phyloP scores from a whole-genome alignment of 2,329 filamentous ascomycete species.

The Pseudogymnoascus destructans region DNA sequence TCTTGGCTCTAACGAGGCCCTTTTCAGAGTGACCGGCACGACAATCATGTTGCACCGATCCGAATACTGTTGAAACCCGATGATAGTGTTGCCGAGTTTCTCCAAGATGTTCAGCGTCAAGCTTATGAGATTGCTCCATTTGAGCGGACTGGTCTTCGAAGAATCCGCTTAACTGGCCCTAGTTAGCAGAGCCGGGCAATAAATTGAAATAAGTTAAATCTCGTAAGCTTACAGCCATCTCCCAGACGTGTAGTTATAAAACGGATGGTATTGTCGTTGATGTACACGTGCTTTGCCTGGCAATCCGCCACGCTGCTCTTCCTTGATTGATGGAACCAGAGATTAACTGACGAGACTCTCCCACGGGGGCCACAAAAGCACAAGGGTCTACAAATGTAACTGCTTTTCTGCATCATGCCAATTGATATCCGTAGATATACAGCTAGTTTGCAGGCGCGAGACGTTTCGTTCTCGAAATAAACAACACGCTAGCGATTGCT shows the following conservation, averaged over 20 bases:
- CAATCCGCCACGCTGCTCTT: conserved; percentile 13
- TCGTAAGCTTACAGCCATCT: conserved; percentile 21
- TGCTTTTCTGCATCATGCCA: conserved; percentile 13
- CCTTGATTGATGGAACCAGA: conserved; percentile 5
- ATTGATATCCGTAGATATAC: not conserved
- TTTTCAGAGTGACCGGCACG: not conserved
- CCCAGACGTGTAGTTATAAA: conserved; percentile 22
- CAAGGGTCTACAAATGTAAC: conserved; percentile 10
- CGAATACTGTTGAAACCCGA: not conserved
- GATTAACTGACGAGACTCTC: conserved; percentile 4
- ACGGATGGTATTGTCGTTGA: conserved; percentile 17
- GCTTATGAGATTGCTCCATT: not conserved
- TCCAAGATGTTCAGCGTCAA: not conserved
- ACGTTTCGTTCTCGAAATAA: conserved; percentile 3
- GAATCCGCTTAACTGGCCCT: conserved; percentile 2
- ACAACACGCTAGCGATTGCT: not conserved
- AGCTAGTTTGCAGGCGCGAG: not conserved
- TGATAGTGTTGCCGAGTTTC: not conserved
- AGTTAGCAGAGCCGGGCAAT: conserved; percentile 10
- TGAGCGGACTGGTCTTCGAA: not conserved
- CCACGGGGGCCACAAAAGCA: conserved; percentile 9
- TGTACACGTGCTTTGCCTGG: conserved; percentile 12
- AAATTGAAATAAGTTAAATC: conserved; percentile 11
- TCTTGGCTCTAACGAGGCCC: conserved; percentile 1
- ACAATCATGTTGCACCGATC: not conserved